A percentile compares a stretch with the other conserved stretches of the same genome.
Conservation (phyloP, 805 yeast species). For the Candida andamanensis region DNA sequence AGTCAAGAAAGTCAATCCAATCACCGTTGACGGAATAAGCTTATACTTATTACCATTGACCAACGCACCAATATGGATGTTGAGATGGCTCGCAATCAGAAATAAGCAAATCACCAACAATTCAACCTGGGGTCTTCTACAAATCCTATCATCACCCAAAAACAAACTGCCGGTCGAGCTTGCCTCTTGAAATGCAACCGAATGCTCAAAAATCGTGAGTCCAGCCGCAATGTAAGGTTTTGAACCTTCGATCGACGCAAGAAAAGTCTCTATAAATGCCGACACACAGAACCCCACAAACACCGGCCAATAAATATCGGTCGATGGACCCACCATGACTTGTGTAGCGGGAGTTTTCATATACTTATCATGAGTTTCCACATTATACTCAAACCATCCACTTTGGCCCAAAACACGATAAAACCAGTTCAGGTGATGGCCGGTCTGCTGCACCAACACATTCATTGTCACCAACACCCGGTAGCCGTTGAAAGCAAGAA, state of each 20-base stretch:
- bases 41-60: constrained; percentile 49
- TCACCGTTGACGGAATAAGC: constrained; percentile 55
- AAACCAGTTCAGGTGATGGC: constrained; percentile 9
- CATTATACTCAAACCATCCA: constrained; percentile 20
- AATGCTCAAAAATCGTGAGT: constrained; percentile 68
- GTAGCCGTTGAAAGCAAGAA: constrained; percentile 20
- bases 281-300: constrained; percentile 55
- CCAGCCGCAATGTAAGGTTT: constrained; percentile 62
- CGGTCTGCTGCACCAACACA: constrained; percentile 15
- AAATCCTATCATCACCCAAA: constrained; percentile 16
- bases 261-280: constrained; percentile 62
- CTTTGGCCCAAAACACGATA: constrained; percentile 11
- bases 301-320: constrained; percentile 52
- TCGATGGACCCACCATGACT: constrained; percentile 44
- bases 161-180: constrained; percentile 34
- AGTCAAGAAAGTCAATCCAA: constrained; percentile 49
- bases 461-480: constrained; percentile 30
- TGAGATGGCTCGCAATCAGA: constrained; percentile 54
- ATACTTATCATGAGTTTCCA: constrained; percentile 16
- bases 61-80: constrained; percentile 60
- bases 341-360: constrained; percentile 25
- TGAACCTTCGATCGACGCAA: constrained; percentile 50
- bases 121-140: constrained; percentile 46
- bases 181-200: constrained; percentile 71
- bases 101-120: constrained; percentile 48